These are phyloP conservation scores for Phycomyces nitens DNA, from an alignment of 192 early-diverging fungal species.

Conservation along the genomic window DNA sequence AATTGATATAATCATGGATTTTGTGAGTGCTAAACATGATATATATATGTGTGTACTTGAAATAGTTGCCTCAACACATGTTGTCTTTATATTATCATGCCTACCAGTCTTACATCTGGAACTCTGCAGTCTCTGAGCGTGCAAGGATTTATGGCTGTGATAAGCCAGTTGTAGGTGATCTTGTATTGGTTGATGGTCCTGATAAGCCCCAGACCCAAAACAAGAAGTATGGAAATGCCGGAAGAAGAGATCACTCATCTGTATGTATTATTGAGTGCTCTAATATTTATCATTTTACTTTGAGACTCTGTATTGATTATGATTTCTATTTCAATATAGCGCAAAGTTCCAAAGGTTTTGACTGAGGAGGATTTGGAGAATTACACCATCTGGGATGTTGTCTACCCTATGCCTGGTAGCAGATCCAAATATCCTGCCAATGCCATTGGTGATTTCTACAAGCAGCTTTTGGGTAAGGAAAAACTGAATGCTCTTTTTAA, in stretches of 20 bases:
- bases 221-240: slow-evolving; percentile 1
- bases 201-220: not conserved
- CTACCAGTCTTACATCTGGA: slow-evolving; percentile 96
- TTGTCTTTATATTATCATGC: slow-evolving; percentile 92
- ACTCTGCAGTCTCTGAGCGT: slow-evolving; percentile 75
- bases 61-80: slow-evolving; percentile 78
- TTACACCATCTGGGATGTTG: slow-evolving; percentile 85
- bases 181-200: slow-evolving; percentile 54
- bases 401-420: slow-evolving; percentile 88
- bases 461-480: slow-evolving; percentile 65
- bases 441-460: slow-evolving; percentile 61
- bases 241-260: slow-evolving; percentile 3
- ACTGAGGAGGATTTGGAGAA: slow-evolving; percentile 63
- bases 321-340: slow-evolving; percentile 22
- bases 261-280: not conserved
- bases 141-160: slow-evolving; percentile 60
- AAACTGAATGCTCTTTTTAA: no score
- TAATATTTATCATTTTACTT: no score
- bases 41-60: no score
- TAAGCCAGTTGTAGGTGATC: slow-evolving; percentile 77
- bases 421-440: slow-evolving; percentile 78
- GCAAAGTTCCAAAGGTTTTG: slow-evolving; percentile 45
- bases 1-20: no score
- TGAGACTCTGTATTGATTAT: not conserved
- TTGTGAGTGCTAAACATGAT: not conserved